phyloP scores from a whole-genome alignment of 2,329 filamentous ascomycete species.

The Coniochaeta sp. region DNA sequence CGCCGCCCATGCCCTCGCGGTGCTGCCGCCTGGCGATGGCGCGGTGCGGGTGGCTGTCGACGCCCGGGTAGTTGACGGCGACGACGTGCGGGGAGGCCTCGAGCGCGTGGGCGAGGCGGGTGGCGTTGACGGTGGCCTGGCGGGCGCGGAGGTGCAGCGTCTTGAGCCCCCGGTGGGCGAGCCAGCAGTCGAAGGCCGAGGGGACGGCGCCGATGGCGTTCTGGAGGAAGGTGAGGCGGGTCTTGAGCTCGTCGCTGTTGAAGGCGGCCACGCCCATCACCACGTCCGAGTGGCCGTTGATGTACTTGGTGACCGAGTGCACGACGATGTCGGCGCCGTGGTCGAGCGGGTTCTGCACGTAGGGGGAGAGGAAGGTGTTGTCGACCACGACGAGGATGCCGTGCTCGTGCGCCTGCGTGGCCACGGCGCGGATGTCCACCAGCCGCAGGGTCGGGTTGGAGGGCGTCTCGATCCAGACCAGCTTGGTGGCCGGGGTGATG shows the following conservation, averaged over 20 bases:
- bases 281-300: conserved; percentile 95
- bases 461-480: conserved; percentile 95
- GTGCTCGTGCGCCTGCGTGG: conserved; percentile 73
- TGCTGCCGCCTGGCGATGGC: conserved; percentile 84
- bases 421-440: conserved; percentile 86
- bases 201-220: conserved; percentile 96
- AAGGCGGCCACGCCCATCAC: conserved; percentile 96
- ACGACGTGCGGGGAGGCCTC: conserved; percentile 76
- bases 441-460: conserved; percentile 91
- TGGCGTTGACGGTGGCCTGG: conserved; percentile 78
- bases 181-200: conserved; percentile 94
- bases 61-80: conserved; percentile 90
- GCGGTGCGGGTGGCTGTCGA: conserved; percentile 80
- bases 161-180: conserved; percentile 93
- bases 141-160: conserved; percentile 88
- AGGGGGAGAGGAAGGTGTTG: conserved; percentile 96
- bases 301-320: conserved; percentile 97
- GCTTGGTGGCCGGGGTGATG: conserved; percentile 81
- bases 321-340: conserved; percentile 95
- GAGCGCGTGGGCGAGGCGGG: conserved; percentile 66
- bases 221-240: conserved; percentile 81
- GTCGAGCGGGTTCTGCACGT: conserved; percentile 92
- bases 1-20: conserved; percentile 87
- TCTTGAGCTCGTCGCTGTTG: conserved; percentile 74
- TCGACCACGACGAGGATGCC: conserved; percentile 96